Evolutionary conservation across 2,329 filamentous ascomycete genomes (phyloP), one percentile per base, ranked within the genome.

Genomic region (Fusarium sp.): DNA sequence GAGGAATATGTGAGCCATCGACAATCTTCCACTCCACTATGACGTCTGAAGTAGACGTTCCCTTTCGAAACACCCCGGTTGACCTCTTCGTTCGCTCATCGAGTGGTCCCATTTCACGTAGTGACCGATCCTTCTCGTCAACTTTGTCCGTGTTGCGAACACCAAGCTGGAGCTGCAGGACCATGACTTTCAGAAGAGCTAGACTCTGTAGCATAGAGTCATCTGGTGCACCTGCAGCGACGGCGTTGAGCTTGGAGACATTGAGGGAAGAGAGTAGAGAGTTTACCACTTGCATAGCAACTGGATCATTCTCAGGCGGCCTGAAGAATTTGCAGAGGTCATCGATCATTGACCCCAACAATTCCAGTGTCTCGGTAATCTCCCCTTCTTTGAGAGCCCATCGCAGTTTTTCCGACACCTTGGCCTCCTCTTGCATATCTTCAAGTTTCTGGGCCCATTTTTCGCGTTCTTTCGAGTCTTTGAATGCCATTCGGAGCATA

Each of bases 21-120:
- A 52, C 37, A 4, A 38, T 12, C 13, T 38, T 52, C 48, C 48
- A 52, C 13, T 52, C 32, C 3, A 52, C 32, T 15, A 52, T 4
- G 9, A 38, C 32, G n/a, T 52, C 32, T 5, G 48, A n/a, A 2
- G 17, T 10, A 3, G 5, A 15, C 1, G 32, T 5, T 0, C 48
- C 48, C 6, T 52, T 52, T 23, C 20, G 32, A 3, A 52, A 38
- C 0, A 38, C 9, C 0, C 32, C 32, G 2, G 6, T 26, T 0
- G 48, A 38, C n/a, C 17, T 17, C 2, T 1, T 26, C 0, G 17
- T 52, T n/a, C 32, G 20, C 17, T 26, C 17, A 15, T 38, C 17
- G 0, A 15, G 20, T 10, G 2, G 6, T 1, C 17, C 48, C 6
- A 20, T 52, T 11, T 52, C 32, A 11, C 17, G 32, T 2, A 52